Base-by-base conservation (phyloP, 768 basidiomycete genomes). In the Dentipellis sp. region DNA sequence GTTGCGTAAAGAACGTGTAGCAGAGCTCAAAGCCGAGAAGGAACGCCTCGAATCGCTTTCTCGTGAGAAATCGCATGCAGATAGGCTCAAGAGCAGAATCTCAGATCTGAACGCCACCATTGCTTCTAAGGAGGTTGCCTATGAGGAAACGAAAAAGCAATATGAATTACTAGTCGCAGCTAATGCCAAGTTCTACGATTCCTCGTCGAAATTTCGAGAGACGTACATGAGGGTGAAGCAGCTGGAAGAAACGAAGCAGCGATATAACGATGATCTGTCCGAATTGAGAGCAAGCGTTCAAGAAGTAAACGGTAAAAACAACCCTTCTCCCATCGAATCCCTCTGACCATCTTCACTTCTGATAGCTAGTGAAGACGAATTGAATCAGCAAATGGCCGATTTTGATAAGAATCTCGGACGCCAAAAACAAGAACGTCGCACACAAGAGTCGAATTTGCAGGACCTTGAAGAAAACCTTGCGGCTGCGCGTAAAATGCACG, bases 21-120 rank as follows among this genome's bases (percentile, higher is more conserved):
- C 87, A 1, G 95, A 97, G 55, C 78, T 97, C 56, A 99, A 98
- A 70, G 83, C 89, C 0, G 97, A 99, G 68, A 88, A 89, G 62
- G 95, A 91, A 65, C 82, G 87, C 10, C 77, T 97, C 4, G 78
- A 87, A 42, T 80, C 83, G 14, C 78, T 97, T 17, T 78, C 83
- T 17, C 75, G 78, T 19, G 92, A 97, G 71, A 97, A 97, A 65
- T 76, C 80, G 8, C 88, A 93, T 54, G 81, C 94, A 0, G 91
- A 94, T 65, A 90, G 91, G 66, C 82, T 95, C 37, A 85, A 77
- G 59, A 75, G 69, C 4, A 83, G 86, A 11, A 74, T 89, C 35
- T 68, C 77, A 14, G 83, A 86, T 0, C 72, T 88, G 58, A 83
- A 78, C 52, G 70, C 76, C 1, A 67, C 70, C 1, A 84, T 95